Conservation (phyloP, 441 rosid genomes). For the Pelargonium citronellum region DNA sequence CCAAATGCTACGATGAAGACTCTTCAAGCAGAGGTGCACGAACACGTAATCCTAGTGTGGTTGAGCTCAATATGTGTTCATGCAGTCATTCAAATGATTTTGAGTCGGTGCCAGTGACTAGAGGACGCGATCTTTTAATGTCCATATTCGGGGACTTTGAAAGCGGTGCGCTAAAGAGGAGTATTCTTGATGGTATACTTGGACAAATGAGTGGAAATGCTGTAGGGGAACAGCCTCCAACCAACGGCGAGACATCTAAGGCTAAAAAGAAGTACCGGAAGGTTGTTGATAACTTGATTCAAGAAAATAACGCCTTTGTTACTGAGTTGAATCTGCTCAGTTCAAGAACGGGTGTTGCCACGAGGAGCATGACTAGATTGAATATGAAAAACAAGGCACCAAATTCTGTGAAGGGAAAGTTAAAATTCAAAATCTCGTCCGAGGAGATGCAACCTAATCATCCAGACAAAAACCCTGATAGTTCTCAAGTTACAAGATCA, state of each 20-base stretch:
- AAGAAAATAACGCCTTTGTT: constrained; percentile 3
- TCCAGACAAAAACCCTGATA: no score
- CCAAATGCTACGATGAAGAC: constrained; percentile 22
- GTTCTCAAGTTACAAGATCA: no score
- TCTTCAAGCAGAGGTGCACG: constrained; percentile 19
- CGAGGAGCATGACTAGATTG: constrained; percentile 36
- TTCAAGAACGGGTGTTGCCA: constrained; percentile 27
- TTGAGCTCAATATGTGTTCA: constrained; percentile 6
- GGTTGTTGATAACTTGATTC: constrained; percentile 6
- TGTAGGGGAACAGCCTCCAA: constrained; percentile 16
- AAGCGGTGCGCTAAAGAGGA: constrained; percentile 9
- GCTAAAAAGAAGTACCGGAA: constrained; percentile 6
- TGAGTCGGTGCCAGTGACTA: constrained; percentile 26
- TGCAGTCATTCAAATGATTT: constrained; percentile 11
- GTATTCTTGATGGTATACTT: constrained; percentile 29
- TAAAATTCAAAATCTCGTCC: no score
- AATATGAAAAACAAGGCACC: background rate
- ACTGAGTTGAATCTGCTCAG: background rate
- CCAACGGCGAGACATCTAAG: constrained; percentile 12
- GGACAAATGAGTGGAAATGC: constrained; percentile 9
- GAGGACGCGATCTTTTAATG: constrained; percentile 35
- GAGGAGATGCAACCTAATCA: no score
- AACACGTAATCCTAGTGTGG: constrained; percentile 7
- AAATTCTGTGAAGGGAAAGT: no score
- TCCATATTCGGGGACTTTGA: constrained; percentile 21